These are phyloP conservation scores for Turnera subulata DNA, from an alignment of 345 rosid genomes.

Conservation along the genomic window DNA sequence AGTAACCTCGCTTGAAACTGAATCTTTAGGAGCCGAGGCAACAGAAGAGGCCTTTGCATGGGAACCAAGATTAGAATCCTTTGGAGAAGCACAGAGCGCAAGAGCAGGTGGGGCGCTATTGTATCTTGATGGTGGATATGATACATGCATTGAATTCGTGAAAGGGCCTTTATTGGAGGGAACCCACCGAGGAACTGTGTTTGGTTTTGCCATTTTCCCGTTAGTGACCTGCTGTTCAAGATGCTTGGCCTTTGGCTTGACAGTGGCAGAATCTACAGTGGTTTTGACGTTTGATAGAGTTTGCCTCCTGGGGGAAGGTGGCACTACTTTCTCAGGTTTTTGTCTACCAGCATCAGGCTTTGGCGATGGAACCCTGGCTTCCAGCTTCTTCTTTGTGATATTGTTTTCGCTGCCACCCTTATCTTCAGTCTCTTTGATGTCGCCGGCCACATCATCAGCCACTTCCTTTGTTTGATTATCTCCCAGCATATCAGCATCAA, in stretches of 20 bases:
- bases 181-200: slow-evolving; percentile 70
- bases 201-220: slow-evolving; percentile 74
- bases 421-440: slow-evolving; percentile 37
- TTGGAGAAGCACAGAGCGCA: slow-evolving; percentile 39
- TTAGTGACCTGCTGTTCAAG: slow-evolving; percentile 50
- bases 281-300: slow-evolving; percentile 37
- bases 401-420: slow-evolving; percentile 39
- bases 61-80: slow-evolving; percentile 42
- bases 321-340: slow-evolving; percentile 48
- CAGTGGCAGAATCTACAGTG: slow-evolving; percentile 39
- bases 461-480: slow-evolving; percentile 34
- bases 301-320: slow-evolving; percentile 47
- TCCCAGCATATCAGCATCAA: slow-evolving; percentile 31
- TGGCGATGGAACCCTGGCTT: slow-evolving; percentile 30
- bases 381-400: slow-evolving; percentile 25
- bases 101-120: slow-evolving; percentile 81
- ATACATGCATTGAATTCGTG: slow-evolving; percentile 70
- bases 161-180: slow-evolving; percentile 82
- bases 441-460: slow-evolving; percentile 32
- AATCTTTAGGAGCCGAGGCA: slow-evolving; percentile 18
- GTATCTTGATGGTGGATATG: slow-evolving; percentile 70
- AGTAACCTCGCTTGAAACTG: slow-evolving; percentile 36
- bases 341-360: slow-evolving; percentile 37
- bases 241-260: slow-evolving; percentile 59
- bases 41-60: slow-evolving; percentile 32